Percentiles rank a stretch among this genome's conserved stretches.
These are phyloP conservation scores for Colletotrichum graminicola DNA, from an alignment of 2,329 filamentous ascomycete species.

Conservation along the genomic window DNA sequence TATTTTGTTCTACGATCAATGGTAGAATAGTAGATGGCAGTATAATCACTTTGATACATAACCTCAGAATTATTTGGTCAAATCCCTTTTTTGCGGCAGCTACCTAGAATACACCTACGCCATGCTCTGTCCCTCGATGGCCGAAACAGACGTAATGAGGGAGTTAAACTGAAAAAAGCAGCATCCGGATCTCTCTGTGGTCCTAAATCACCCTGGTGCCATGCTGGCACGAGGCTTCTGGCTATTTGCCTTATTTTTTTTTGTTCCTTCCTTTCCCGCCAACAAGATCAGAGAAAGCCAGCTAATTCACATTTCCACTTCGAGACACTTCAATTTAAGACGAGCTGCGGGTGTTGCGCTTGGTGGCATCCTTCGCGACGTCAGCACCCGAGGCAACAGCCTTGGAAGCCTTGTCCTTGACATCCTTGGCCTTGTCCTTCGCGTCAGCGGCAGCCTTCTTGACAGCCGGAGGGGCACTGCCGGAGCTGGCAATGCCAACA, in stretches of 20 bases:
- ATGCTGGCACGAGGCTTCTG: slow-evolving; percentile 18
- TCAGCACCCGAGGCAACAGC: slow-evolving; percentile 73
- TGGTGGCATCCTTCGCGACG: slow-evolving; percentile 79
- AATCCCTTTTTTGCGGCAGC: slow-evolving; percentile 16
- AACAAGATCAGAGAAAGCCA: slow-evolving; percentile 32
- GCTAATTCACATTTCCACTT: slow-evolving; percentile 34
- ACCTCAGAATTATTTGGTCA: slow-evolving; percentile 14
- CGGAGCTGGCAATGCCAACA: slow-evolving; percentile 73
- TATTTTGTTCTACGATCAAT: background rate
- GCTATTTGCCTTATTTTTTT: slow-evolving; percentile 4
- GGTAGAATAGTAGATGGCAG: background rate
- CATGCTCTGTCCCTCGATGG: slow-evolving; percentile 38
- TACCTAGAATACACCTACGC: slow-evolving; percentile 40
- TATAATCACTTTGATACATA: background rate
- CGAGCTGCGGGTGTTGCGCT: slow-evolving; percentile 70
- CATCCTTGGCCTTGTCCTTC: slow-evolving; percentile 80
- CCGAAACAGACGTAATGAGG: slow-evolving; percentile 38
- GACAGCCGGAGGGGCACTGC: slow-evolving; percentile 72
- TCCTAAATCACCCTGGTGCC: slow-evolving; percentile 18
- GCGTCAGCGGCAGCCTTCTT: slow-evolving; percentile 77
- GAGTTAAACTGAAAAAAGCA: slow-evolving; percentile 36
- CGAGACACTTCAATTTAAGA: slow-evolving; percentile 54
- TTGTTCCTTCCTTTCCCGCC: slow-evolving; percentile 8
- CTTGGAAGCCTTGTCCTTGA: slow-evolving; percentile 78
- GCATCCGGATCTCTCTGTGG: slow-evolving; percentile 23